phyloP scores from a whole-genome alignment of 768 basidiomycete species.

The Clitopilus hobsonii region DNA sequence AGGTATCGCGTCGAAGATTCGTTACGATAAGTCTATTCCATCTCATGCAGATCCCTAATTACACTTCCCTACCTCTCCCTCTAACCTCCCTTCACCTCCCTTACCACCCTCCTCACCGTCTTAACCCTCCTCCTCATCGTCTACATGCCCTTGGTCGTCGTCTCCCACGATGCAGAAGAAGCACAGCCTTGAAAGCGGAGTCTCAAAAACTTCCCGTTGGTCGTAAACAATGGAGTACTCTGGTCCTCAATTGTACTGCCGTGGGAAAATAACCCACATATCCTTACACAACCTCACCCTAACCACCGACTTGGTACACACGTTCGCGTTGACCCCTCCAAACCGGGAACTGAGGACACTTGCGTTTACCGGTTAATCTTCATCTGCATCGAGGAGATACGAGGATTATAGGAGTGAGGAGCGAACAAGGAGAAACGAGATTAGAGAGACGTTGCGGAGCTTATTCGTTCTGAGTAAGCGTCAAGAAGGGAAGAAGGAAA shows the following conservation, averaged over 20 bases:
- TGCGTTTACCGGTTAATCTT: not conserved
- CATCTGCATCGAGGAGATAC: not conserved
- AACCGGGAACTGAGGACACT: not conserved
- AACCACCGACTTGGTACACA: slow-evolving; percentile 1
- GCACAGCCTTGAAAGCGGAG: not conserved
- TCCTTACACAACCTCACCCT: slow-evolving; percentile 1
- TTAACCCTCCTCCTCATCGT: not conserved
- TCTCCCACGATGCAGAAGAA: not conserved
- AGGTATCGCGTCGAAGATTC: slow-evolving; percentile 1
- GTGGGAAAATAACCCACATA: slow-evolving; percentile 1
- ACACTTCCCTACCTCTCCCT: not conserved
- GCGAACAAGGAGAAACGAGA: too few relatives aligned
- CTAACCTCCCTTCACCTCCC: not conserved
- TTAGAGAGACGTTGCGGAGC: not conserved
- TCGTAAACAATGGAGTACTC: not conserved
- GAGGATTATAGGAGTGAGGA: too few relatives aligned
- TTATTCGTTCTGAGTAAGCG: not conserved
- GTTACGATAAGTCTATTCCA: too few relatives aligned
- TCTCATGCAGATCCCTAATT: not conserved
- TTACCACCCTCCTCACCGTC: not conserved
- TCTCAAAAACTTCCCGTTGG: not conserved
- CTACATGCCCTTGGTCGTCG: not conserved
- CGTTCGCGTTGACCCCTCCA: not conserved
- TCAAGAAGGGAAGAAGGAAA: not conserved
- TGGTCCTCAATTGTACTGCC: not conserved